These are phyloP conservation scores for Drechslera avenae DNA, from an alignment of 2,329 filamentous ascomycete genomes.

Conservation along the genomic window DNA sequence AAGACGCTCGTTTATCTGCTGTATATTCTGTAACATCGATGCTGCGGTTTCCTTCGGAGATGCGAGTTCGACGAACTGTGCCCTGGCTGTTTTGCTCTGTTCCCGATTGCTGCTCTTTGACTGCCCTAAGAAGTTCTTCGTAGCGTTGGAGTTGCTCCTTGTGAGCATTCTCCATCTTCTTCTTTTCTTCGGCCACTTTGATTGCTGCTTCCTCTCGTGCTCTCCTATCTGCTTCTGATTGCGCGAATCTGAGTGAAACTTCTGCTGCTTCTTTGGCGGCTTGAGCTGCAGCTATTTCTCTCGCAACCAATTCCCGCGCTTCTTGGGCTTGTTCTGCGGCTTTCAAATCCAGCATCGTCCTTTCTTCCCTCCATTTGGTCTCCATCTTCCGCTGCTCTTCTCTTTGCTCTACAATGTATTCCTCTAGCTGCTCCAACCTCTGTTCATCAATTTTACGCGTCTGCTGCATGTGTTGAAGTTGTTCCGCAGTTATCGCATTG, in stretches of 20 bases:
- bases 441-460: background rate
- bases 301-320: background rate
- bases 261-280: background rate
- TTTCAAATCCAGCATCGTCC: background rate
- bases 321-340: background rate
- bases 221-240: background rate
- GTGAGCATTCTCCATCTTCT: background rate
- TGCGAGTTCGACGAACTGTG: conserved; percentile 16
- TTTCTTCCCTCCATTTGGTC: background rate
- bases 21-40: conserved; percentile 29
- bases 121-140: background rate
- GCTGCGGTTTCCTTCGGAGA: conserved; percentile 19
- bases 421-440: conserved; percentile 3
- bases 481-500: conserved; percentile 1
- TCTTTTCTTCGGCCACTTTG: background rate
- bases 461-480: conserved; percentile 5
- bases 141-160: background rate
- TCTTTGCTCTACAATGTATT: background rate
- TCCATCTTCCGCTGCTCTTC: background rate
- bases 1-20: conserved; percentile 1
- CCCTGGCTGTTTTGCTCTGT: background rate
- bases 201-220: background rate
- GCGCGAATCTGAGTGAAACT: background rate
- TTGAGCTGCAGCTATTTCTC: background rate
- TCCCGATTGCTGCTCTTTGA: conserved; percentile 1